Evolutionary conservation across 805 yeast genomes (phyloP).

Genomic region (Ascoidea asiatica): DNA sequence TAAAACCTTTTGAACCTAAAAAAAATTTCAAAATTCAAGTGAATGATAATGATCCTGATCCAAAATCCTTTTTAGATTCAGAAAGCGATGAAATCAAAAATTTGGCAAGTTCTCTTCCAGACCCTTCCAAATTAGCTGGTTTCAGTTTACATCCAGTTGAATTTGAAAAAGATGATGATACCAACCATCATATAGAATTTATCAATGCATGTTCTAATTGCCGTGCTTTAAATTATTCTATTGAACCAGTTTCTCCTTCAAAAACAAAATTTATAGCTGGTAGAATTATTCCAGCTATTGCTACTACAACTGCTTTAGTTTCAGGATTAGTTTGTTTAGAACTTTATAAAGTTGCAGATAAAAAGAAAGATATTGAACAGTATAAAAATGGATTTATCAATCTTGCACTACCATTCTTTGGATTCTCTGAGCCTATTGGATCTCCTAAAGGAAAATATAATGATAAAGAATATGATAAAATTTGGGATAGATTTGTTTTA

Average conservation of each 20-base stretch:
- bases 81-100: constrained; percentile 54
- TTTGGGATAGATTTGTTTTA: constrained; percentile 91
- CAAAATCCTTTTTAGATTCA: constrained; percentile 37
- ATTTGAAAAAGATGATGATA: constrained; percentile 95
- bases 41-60: constrained; percentile 79
- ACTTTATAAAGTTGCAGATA: constrained; percentile 69
- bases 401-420: constrained; percentile 89
- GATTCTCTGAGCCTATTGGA: constrained; percentile 90
- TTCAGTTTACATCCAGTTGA: constrained; percentile 82
- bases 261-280: constrained; percentile 98
- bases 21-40: constrained; percentile 71
- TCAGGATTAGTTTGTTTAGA: constrained; percentile 92
- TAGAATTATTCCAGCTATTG: constrained; percentile 96
- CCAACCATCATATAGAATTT: constrained; percentile 93
- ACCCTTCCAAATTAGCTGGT: constrained; percentile 80
- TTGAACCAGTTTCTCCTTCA: constrained; percentile 77
- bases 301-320: constrained; percentile 96
- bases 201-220: constrained; percentile 92
- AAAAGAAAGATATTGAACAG: constrained; percentile 61
- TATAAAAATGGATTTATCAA: constrained; percentile 89
- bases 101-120: constrained; percentile 71
- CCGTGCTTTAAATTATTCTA: constrained; percentile 83
- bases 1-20: constrained; percentile 63
- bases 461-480: constrained; percentile 64
- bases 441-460: constrained; percentile 78